phyloP scores from a whole-genome alignment of 129 eudicot species.

The Artemisia annua region DNA sequence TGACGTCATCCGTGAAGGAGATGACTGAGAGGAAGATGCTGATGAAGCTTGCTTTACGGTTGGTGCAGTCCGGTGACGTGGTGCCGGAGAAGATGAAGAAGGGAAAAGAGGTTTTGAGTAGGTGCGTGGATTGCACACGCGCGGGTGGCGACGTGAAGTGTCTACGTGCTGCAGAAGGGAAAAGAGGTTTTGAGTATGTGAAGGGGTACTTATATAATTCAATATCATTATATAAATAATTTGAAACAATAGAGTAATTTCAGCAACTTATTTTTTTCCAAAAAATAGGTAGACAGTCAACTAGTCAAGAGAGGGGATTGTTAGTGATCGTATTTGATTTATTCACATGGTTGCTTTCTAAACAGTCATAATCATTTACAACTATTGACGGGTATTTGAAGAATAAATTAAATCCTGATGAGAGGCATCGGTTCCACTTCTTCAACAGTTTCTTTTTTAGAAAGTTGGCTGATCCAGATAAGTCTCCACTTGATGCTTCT shows the following conservation, averaged over 20 bases:
- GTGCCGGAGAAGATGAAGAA: conserved; percentile 35
- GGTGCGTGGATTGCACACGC: conserved; percentile 14
- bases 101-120: conserved; percentile 31
- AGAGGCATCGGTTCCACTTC: conserved; percentile 70
- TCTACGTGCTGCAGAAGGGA: too few species aligned
- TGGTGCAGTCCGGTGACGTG: conserved; percentile 24
- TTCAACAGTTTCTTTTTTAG: conserved; percentile 93
- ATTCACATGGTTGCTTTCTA: too few species aligned
- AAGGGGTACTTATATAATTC: too few species aligned
- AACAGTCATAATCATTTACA: neutral
- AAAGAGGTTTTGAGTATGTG: too few species aligned
- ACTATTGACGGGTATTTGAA: conserved; percentile 61
- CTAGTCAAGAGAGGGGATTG: too few species aligned
- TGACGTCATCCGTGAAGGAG: conserved; percentile 38
- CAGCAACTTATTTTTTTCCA: too few species aligned
- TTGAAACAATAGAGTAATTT: too few species aligned
- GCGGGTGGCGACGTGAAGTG: too few species aligned
- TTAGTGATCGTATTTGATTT: too few species aligned
- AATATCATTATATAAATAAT: too few species aligned
- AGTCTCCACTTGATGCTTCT: conserved; percentile 70
- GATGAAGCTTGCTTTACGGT: conserved; percentile 36
- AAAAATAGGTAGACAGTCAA: too few species aligned
- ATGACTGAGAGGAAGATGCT: conserved; percentile 38
- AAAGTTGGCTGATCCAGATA: conserved; percentile 91
- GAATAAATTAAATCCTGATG: conserved; percentile 49